Evolutionary conservation across 208 protist genomes (phyloP).

Genomic region (Wallacemonas collosoma): DNA sequence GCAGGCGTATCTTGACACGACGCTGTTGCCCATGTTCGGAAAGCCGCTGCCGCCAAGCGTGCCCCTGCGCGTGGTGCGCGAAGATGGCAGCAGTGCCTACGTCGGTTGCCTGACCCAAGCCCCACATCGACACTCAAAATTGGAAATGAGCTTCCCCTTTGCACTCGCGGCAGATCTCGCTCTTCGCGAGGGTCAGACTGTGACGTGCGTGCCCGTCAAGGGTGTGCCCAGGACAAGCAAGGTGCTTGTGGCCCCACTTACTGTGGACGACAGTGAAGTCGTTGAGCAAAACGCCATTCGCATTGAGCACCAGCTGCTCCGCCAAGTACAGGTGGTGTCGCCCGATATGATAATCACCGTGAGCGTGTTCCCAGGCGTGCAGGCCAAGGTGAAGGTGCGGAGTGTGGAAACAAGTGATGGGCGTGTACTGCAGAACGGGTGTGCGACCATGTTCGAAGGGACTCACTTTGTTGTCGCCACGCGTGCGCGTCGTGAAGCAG

Average conservation of each 20-base stretch:
- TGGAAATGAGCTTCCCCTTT: constrained; percentile 58
- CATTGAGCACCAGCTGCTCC: constrained; percentile 83
- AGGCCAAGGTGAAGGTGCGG: constrained; percentile 66
- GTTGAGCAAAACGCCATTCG: constrained; percentile 87
- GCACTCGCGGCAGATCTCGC: constrained; percentile 55
- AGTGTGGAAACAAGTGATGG: constrained; percentile 56
- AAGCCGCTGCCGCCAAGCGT: constrained; percentile 46
- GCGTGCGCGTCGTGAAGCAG: constrained; percentile 40
- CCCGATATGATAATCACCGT: constrained; percentile 75
- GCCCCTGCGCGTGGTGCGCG: constrained; percentile 52
- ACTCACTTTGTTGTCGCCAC: constrained; percentile 87
- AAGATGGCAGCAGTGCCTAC: constrained; percentile 51
- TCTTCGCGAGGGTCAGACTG: constrained; percentile 50
- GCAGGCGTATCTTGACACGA: constrained; percentile 42
- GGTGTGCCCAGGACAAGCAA: constrained; percentile 49
- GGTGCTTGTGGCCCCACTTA: constrained; percentile 79
- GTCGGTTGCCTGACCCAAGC: constrained; percentile 68
- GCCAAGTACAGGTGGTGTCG: constrained; percentile 87
- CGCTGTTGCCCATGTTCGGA: constrained; percentile 50
- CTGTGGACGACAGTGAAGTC: constrained; percentile 92
- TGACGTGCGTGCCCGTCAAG: constrained; percentile 57
- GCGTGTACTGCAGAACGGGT: constrained; percentile 38
- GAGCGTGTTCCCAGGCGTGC: constrained; percentile 59
- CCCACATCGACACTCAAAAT: constrained; percentile 50
- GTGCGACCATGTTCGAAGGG: constrained; percentile 81